Percentiles rank a stretch among this genome's conserved stretches.
These are phyloP conservation scores for Coprinopsis marcescibilis DNA, from an alignment of 768 basidiomycete species.

Conservation along the genomic window DNA sequence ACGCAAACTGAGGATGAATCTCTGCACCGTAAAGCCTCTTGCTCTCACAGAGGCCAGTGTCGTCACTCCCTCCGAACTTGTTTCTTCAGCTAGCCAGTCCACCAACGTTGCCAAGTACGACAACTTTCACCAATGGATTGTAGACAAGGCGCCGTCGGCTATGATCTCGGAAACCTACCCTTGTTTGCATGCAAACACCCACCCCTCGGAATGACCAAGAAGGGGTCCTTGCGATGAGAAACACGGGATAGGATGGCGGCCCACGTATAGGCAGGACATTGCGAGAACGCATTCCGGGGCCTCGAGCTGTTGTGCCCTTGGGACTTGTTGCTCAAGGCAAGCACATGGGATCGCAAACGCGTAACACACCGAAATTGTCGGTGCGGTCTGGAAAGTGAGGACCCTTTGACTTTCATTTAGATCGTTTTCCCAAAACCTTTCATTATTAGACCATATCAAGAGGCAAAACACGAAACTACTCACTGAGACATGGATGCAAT, in stretches of 20 bases:
- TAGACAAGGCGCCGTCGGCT: background rate
- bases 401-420: slow-evolving; percentile 2
- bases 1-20: too few species aligned
- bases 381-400: background rate
- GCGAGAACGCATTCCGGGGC: too few species aligned
- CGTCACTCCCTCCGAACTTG: too few species aligned
- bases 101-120: background rate
- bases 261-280: background rate
- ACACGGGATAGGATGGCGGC: background rate
- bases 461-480: background rate
- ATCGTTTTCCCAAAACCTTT: slow-evolving; percentile 2
- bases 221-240: background rate
- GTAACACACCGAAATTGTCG: slow-evolving; percentile 6
- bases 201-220: background rate
- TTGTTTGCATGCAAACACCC: background rate
- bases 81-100: background rate
- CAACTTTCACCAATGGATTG: background rate
- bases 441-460: background rate
- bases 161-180: background rate
- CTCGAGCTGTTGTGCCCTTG: too few species aligned
- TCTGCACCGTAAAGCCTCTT: too few species aligned
- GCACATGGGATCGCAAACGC: too few species aligned
- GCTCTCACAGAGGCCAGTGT: too few species aligned
- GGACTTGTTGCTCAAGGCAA: too few species aligned
- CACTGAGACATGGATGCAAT: slow-evolving; percentile 1